Evolutionary conservation across 192 early-diverging fungal genomes (phyloP).

Genomic region (Physocladia obscura): DNA sequence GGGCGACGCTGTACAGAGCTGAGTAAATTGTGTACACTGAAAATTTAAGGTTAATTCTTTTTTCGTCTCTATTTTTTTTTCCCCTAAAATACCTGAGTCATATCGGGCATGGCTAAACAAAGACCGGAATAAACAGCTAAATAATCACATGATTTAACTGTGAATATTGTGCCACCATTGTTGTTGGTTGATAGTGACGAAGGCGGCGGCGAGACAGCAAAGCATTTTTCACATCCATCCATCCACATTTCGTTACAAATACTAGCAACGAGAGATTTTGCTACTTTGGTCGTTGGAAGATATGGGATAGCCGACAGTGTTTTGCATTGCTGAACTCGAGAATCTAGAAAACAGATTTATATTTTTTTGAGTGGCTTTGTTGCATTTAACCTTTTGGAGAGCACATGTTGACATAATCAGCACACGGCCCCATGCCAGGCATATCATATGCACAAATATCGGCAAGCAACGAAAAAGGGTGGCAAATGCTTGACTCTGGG

Average conservation of each 20-base stretch:
- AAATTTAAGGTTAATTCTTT: no score
- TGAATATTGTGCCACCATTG: neutral
- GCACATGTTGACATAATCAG: slow-evolving; percentile 27
- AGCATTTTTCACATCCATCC: slow-evolving; percentile 26
- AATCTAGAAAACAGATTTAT: neutral
- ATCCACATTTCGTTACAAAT: slow-evolving; percentile 28
- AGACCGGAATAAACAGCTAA: slow-evolving; percentile 50
- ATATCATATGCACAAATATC: slow-evolving; percentile 59
- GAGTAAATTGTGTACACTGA: slow-evolving; percentile 4
- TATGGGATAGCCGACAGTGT: slow-evolving; percentile 9
- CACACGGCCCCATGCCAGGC: slow-evolving; percentile 49
- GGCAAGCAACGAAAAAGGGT: slow-evolving; percentile 51
- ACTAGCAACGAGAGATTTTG: neutral
- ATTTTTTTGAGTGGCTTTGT: no score
- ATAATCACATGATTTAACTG: slow-evolving; percentile 38
- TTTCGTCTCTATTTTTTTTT: no score
- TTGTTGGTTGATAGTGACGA: no score
- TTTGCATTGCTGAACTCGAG: slow-evolving; percentile 14
- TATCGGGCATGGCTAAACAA: slow-evolving; percentile 56
- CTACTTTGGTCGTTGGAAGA: slow-evolving; percentile 23
- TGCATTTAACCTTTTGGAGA: neutral
- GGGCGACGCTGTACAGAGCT: neutral
- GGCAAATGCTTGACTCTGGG: slow-evolving; percentile 37
- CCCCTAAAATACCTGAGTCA: slow-evolving; percentile 31
- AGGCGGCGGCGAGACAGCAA: no score